Conservation (phyloP, 225 moss, liverwort and hornwort species). For the Bryoerythrophyllum caledonicum region DNA sequence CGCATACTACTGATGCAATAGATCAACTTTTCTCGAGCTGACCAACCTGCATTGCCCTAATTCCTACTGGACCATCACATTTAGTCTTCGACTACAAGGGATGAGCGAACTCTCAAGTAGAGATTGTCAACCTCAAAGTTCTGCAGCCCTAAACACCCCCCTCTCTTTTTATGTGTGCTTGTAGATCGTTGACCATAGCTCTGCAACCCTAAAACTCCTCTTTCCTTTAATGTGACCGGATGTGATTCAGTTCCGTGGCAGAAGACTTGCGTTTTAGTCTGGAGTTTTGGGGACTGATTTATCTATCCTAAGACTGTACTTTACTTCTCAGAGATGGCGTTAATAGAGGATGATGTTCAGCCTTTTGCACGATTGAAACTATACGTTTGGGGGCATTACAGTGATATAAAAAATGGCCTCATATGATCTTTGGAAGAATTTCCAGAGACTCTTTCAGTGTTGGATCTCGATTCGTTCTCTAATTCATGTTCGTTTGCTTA, state of each 20-base stretch:
- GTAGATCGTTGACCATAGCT: not conserved
- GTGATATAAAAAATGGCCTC: too few species aligned
- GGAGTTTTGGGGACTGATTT: not conserved
- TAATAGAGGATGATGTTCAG: not conserved
- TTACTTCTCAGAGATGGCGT: not conserved
- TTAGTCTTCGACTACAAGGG: not conserved
- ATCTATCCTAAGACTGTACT: not conserved
- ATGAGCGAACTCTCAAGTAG: not conserved
- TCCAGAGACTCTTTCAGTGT: not conserved
- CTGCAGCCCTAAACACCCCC: too few species aligned
- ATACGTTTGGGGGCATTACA: not conserved
- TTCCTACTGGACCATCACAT: not conserved
- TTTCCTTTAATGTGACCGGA: not conserved
- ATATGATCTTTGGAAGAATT: constrained; percentile 4
- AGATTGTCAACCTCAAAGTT: too few species aligned
- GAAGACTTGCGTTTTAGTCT: not conserved
- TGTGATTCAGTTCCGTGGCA: not conserved
- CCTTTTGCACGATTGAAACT: not conserved
- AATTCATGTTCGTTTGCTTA: not conserved
- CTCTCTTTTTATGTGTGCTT: too few species aligned
- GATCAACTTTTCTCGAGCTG: not conserved
- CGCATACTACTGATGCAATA: too few species aligned
- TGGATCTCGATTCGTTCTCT: not conserved
- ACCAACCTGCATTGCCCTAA: not conserved
- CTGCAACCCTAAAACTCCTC: not conserved